Base-by-base conservation (phyloP, 352 stramenopile genomes). In the Globisporangium okanoganense region DNA sequence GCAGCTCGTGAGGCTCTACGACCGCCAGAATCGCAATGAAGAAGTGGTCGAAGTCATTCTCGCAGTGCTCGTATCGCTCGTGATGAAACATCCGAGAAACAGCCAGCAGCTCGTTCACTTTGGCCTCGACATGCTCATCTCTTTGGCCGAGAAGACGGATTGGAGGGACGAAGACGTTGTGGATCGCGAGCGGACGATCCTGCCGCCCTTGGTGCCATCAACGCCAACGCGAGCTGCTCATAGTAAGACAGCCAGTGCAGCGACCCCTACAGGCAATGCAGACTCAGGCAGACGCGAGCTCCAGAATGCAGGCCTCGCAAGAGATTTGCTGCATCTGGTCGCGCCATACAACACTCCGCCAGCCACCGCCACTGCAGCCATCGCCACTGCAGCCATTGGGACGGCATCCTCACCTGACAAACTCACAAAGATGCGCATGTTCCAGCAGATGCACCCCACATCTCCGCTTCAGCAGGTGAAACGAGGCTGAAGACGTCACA, bases 41-140 rank as follows among this genome's bases (percentile, higher is more conserved):
- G 79, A 91, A 36, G 70, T 91, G n/a, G 74, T 83, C 20, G 78
- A 91, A 56, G 78, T 74, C 2, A 56, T 85, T 29, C 76, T 91
- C 10, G 79, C 82, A 13, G 70, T 70, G 33, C 58, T 91, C 5
- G 61, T 82, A 5, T 76, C 82, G 44, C 40, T 89, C 18, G 78
- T 83, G 41, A 69, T 79, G 58, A 72, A 82, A 16, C 73, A 91
- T 47, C 36, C 79, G 36, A 62, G 63, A 49, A 89, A 89, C 56
- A 87, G 76, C 52, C 79, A 88, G 51, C 66, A 91, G 29, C 70
- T 91, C n/a, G 76, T 91, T 25, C 73, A 75, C 20, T 71, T 69
- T 49, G 82, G 79, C 8, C 51, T 88, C 7, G 78, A 91, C 35
- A 71, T 82, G 74, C 79, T 91, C 43, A 70, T 91, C 22, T 49